phyloP scores from a whole-genome alignment of 129 eudicot genomes.

The Tagetes erecta region DNA sequence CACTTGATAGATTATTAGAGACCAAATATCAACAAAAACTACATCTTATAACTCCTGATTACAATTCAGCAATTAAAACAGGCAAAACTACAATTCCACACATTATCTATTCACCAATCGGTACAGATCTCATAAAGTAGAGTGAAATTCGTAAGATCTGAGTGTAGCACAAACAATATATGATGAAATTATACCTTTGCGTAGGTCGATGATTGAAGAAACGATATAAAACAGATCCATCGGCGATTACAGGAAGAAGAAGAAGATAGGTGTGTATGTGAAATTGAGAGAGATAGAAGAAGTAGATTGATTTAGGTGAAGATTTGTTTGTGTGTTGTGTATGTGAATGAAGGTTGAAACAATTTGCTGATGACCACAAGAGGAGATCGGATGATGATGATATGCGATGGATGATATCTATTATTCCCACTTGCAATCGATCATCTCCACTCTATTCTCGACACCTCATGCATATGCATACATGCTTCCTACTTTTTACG shows the following conservation, averaged over 20 bases:
- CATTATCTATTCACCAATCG: conserved; percentile 7
- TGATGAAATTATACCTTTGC: conserved; percentile 54
- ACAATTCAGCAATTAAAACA: not conserved
- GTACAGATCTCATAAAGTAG: conserved; percentile 30
- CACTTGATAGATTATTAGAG: not conserved
- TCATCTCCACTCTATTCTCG: not conserved
- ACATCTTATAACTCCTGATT: conserved; percentile 4
- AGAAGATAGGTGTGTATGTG: too few species aligned
- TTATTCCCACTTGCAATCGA: not conserved
- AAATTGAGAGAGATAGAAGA: not conserved
- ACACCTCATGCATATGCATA: not conserved
- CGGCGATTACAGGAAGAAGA: not conserved
- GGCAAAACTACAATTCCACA: conserved; percentile 1
- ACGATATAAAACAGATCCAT: conserved; percentile 56
- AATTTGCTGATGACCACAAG: not conserved
- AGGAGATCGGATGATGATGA: not conserved
- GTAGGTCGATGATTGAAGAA: conserved; percentile 55
- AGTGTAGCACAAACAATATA: not conserved
- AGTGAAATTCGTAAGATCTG: conserved; percentile 32
- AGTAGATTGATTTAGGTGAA: not conserved
- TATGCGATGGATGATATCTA: too few species aligned
- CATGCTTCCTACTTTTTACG: not conserved
- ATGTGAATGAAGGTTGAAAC: not conserved
- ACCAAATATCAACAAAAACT: conserved; percentile 26
- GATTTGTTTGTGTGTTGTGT: not conserved